Conservation (phyloP, 345 rosid species). For the Erysimum cheiranthoides region DNA sequence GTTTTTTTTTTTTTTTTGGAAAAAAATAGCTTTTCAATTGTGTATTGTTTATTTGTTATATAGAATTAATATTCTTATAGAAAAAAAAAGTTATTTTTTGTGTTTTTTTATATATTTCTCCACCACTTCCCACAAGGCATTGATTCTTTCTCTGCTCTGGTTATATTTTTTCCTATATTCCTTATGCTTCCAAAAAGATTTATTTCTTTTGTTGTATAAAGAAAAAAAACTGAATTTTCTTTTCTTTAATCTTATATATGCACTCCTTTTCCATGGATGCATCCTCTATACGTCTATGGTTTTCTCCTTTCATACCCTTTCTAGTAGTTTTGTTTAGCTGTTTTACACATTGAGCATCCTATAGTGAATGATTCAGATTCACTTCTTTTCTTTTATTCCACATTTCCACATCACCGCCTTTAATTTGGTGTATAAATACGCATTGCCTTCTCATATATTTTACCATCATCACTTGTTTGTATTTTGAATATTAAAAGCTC, state of each 20-base stretch:
- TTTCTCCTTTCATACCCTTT: constrained; percentile 43
- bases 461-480: constrained; percentile 36
- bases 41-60: not conserved
- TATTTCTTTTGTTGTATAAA: constrained; percentile 49
- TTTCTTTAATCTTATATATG: constrained; percentile 45
- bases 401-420: constrained; percentile 47
- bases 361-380: constrained; percentile 57
- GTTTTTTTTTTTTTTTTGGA: not conserved
- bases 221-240: not conserved
- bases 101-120: constrained; percentile 51
- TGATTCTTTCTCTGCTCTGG: constrained; percentile 64
- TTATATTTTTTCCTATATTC: constrained; percentile 38
- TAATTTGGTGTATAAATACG: constrained; percentile 57
- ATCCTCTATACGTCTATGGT: constrained; percentile 28
- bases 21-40: too few relatives aligned
- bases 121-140: constrained; percentile 64
- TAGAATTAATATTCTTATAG: constrained; percentile 32
- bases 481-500: constrained; percentile 15
- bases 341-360: constrained; percentile 52
- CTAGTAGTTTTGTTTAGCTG: constrained; percentile 57
- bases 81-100: not conserved
- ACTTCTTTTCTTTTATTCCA: constrained; percentile 55
- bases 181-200: constrained; percentile 52
- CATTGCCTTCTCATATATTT: constrained; percentile 31
- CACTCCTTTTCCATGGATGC: constrained; percentile 61